A percentile compares a stretch with the other conserved stretches of the same genome.
These are phyloP conservation scores for Eragrostis curvula DNA, from an alignment of 176 grass and related monocot genomes.

Conservation along the genomic window DNA sequence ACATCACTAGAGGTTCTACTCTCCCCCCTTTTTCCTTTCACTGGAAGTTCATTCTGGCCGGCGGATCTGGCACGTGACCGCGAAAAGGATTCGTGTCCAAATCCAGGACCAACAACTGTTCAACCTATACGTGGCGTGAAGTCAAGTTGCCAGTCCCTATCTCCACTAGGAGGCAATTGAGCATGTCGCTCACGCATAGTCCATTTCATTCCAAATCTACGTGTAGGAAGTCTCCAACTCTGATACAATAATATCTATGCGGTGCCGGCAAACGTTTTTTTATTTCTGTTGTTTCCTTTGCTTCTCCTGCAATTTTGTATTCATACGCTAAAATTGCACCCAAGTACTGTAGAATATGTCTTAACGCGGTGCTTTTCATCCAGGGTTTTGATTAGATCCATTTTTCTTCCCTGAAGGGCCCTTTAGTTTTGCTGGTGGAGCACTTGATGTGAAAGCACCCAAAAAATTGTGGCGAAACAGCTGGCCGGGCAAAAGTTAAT, in stretches of 20 bases:
- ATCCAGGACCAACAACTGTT: conserved; percentile 29
- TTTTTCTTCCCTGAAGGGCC: neutral
- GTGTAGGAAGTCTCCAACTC: neutral
- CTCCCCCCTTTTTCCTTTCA: neutral
- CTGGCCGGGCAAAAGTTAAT: neutral
- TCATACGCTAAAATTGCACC: neutral
- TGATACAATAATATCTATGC: neutral
- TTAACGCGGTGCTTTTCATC: neutral
- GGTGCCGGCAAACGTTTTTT: neutral
- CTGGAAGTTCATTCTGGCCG: neutral
- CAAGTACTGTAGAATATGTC: neutral
- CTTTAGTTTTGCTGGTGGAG: neutral
- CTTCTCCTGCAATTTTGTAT: neutral
- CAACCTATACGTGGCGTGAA: neutral
- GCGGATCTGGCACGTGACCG: conserved; percentile 22
- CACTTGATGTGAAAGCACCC: neutral
- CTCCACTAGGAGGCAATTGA: neutral
- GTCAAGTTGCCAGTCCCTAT: neutral
- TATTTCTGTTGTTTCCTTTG: neutral
- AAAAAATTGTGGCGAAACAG: neutral
- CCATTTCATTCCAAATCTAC: neutral
- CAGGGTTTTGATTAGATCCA: neutral
- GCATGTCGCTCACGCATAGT: conserved; percentile 16
- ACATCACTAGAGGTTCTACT: neutral
- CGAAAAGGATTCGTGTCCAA: conserved; percentile 32